Evolutionary conservation across 2,329 filamentous ascomycete species (phyloP), one percentile per base, ranked within the genome.

Genomic region (Capronia epimyces): DNA sequence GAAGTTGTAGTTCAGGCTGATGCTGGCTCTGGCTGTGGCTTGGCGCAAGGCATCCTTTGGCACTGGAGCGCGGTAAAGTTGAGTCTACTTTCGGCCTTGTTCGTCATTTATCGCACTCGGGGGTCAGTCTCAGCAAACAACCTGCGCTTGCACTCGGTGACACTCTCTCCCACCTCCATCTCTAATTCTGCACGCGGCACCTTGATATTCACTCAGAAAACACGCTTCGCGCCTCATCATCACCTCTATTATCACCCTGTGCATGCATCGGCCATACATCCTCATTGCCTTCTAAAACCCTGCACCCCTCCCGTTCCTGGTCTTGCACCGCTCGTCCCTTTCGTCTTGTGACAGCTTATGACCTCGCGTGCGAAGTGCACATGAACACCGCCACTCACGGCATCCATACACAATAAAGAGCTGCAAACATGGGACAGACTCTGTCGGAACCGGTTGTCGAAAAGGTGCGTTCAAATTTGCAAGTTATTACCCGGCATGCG

Each of bases 401-500:
- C 40, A 37, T 27, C 24, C 43, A 31, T 46, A 40, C 40, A 52
- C 32, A 32, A 40, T 46, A 44, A 52, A 54, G 46, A 51, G 45
- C 50, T 56, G 60, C 58, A 64, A 67, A 69, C 74, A 98, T 98
- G 93, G 93, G 93, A 81, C 93, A 98, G 80, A 98, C 93, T 73
- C 84, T 98, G 69, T 97, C 91, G 67, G 93, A 98, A 79, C 93
- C 93, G 66, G 90, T 98, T 67, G 87, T 95, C 71, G 93, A 97
- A 70, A 98, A 98, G 90, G 93, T 98, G 80, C 32, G 52, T 36
- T 27, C 43, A 13, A 24, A 45, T 22, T 18, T 48, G 18, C 34
- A 31, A 43, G 37, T 32, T 43, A 21, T 34, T 15, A 27, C 22
- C 15, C 25, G 32, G 22, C 7, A 10, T 24, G 36, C 25, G 24